phyloP scores from a whole-genome alignment of 495 filamentous ascomycete species.

The Talaromyces nanjingensis region DNA sequence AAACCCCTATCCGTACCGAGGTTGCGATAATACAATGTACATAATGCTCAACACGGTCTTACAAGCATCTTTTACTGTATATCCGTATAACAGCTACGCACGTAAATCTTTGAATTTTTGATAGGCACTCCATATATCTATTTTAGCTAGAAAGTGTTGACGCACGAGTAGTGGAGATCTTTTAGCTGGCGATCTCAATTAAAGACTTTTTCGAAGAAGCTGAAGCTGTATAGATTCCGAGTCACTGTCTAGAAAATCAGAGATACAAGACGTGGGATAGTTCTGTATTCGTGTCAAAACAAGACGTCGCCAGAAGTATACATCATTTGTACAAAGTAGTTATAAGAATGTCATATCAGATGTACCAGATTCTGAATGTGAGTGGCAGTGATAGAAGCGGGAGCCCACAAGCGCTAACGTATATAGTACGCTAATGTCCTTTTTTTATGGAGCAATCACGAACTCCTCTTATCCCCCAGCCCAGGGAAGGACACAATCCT shows the following conservation, averaged over 20 bases:
- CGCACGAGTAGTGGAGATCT: neutral
- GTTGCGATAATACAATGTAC: neutral
- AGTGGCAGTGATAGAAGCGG: neutral
- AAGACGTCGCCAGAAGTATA: neutral
- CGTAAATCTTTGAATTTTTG: neutral
- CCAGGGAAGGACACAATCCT: neutral
- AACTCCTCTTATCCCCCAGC: neutral
- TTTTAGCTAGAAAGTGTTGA: neutral
- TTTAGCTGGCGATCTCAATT: neutral
- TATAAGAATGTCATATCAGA: neutral
- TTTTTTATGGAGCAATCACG: neutral
- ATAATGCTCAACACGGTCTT: neutral
- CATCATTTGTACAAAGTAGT: neutral
- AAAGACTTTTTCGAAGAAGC: neutral
- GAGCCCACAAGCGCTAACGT: neutral
- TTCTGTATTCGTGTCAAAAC: neutral
- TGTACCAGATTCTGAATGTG: neutral
- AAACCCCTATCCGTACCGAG: neutral
- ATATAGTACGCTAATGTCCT: neutral
- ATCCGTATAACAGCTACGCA: neutral
- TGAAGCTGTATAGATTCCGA: neutral
- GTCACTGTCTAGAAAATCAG: neutral
- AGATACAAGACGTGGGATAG: neutral
- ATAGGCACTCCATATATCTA: neutral
- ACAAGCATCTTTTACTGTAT: neutral